Base-by-base conservation (phyloP, 2,329 filamentous ascomycete genomes). In the Diaporthe humulicola region DNA sequence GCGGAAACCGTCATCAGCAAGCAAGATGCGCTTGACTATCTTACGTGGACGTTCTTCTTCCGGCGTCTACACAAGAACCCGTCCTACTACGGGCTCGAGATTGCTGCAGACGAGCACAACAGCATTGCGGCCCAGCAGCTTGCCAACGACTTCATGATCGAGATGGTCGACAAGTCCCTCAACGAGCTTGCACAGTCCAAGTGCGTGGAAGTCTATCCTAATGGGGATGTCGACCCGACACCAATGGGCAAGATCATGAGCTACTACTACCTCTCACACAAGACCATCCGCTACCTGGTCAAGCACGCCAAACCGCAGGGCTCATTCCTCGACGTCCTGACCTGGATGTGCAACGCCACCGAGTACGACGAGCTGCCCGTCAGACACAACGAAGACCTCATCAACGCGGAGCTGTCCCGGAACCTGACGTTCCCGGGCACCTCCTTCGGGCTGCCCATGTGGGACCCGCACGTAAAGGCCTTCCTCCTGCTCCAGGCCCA, bases 1-100 rank as follows among this genome's bases (percentile, higher is more conserved):
- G 95, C 97, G 0, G 96, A 95, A 78, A 99, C 97, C 0, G 94
- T 99, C 69, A 88, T 93, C 42, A 98, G 95, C 12, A 98, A 98
- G 84, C 97, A 99, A 84, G 97, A 99, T 84, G 97, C 97, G 0
- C 89, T 99, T 5, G 97, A 99, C 84, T 99, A 99, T 81, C 86
- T 99, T 71, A 99, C 97, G 0, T 99, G 97, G 97, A 99, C 97
- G 0, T 99, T 99, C 87, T 99, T 99, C 90, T 99, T 99, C 89
- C 92, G 97, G 3, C 90, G 97, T 15, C 86, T 99, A 52, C 97
- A 99, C 87, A 99, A 99, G 88, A 99, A 99, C 79, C 97, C 97
- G 1, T 98, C 96, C 0, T 99, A 98, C 85, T 99, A 99, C 79
- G 97, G 97, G 0, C 91, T 99, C 0, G 94, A 98, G 81, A 97